These are phyloP conservation scores for Hemerocallis citrina DNA, from an alignment of 106 monocot species.

Conservation along the genomic window DNA sequence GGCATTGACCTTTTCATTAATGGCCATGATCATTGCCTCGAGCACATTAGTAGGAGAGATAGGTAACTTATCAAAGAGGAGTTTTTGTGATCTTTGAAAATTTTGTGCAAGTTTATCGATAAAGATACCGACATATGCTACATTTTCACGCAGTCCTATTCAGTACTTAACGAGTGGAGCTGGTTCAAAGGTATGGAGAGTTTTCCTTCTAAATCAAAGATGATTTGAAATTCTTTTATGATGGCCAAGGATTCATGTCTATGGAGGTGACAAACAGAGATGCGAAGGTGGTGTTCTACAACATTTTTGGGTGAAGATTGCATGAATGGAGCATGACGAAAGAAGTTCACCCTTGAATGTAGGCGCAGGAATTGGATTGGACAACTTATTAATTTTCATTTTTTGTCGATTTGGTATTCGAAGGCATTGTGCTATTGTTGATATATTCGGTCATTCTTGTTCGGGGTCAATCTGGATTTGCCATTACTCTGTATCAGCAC, in stretches of 20 bases:
- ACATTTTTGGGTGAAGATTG: constrained; percentile 32
- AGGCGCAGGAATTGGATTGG: constrained; percentile 17
- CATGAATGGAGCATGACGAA: constrained; percentile 47
- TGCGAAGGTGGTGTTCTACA: constrained; percentile 38
- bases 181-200: constrained; percentile 79
- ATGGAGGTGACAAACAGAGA: constrained; percentile 25
- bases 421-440: no score
- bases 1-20: constrained; percentile 65
- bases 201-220: no score
- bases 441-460: no score
- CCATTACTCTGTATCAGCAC: no score
- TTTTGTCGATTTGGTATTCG: no score
- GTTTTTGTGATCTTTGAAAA: not conserved
- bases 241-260: constrained; percentile 76
- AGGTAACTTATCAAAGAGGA: constrained; percentile 22
- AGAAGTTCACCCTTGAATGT: constrained; percentile 8
- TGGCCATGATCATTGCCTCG: constrained; percentile 79
- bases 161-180: constrained; percentile 78
- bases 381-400: no score
- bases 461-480: no score
- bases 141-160: constrained; percentile 39
- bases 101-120: not conserved
- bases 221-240: constrained; percentile 59
- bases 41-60: constrained; percentile 62
- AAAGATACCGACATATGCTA: not conserved